Evolutionary conservation across 2,329 filamentous ascomycete species (phyloP).

Genomic region (Fusarium humuli): DNA sequence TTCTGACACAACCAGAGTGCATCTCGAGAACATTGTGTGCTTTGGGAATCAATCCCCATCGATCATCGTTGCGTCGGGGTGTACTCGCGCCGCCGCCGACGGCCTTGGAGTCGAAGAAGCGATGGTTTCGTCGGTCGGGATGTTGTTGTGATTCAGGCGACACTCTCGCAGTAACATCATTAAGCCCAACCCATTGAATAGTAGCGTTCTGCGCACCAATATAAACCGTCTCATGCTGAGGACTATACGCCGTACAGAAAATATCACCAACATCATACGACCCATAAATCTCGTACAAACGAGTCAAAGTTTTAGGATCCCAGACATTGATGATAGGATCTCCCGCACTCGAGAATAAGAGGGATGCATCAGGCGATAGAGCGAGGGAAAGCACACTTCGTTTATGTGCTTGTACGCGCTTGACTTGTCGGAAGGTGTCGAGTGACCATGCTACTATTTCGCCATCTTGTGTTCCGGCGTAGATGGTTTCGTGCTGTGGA

Average conservation of each 20-base stretch:
- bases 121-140: conserved; percentile 80
- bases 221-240: conserved; percentile 83
- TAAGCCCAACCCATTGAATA: conserved; percentile 90
- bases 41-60: conserved; percentile 65
- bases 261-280: conserved; percentile 95
- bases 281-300: conserved; percentile 90
- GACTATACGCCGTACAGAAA: conserved; percentile 92
- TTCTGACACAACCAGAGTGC: conserved; percentile 79
- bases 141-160: conserved; percentile 74
- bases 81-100: conserved; percentile 81
- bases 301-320: conserved; percentile 80
- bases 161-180: conserved; percentile 70
- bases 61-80: conserved; percentile 74
- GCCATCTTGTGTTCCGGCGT: conserved; percentile 91
- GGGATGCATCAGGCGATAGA: conserved; percentile 77
- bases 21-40: conserved; percentile 78
- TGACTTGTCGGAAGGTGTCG: conserved; percentile 83
- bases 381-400: conserved; percentile 89
- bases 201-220: conserved; percentile 94
- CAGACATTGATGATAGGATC: conserved; percentile 96
- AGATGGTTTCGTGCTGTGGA: conserved; percentile 81
- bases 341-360: conserved; percentile 92
- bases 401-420: conserved; percentile 87
- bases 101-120: conserved; percentile 92
- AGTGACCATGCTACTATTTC: conserved; percentile 94